A percentile compares a stretch with the other conserved stretches of the same genome.
These are phyloP conservation scores for Zygosaccharomyces rouxii DNA, from an alignment of 805 yeast species.

Conservation along the genomic window DNA sequence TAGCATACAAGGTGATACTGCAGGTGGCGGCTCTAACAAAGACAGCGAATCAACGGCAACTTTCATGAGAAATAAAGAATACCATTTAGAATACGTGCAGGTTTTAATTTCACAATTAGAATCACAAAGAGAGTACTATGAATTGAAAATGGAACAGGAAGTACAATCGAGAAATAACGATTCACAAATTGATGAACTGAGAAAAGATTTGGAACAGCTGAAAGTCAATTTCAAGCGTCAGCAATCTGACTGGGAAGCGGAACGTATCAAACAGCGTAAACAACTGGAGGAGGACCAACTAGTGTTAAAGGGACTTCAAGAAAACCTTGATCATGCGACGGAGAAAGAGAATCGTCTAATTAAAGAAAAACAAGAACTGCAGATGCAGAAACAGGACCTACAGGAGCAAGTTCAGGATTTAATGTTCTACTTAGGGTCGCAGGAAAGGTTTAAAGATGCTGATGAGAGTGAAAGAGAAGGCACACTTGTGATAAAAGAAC, in stretches of 20 bases:
- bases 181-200: conserved; percentile 12
- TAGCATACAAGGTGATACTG: conserved; percentile 8
- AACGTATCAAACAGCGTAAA: conserved; percentile 18
- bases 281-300: conserved; percentile 31
- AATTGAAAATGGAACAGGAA: conserved; percentile 42
- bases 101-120: conserved; percentile 75
- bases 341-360: conserved; percentile 39
- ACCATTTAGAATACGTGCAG: conserved; percentile 77
- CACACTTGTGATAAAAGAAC: conserved; percentile 43
- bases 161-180: conserved; percentile 23
- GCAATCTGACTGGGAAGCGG: conserved; percentile 16
- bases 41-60: conserved; percentile 16
- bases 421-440: conserved; percentile 75
- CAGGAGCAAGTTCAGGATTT: conserved; percentile 66
- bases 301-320: conserved; percentile 45
- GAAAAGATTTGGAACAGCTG: conserved; percentile 22
- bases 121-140: conserved; percentile 81
- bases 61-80: conserved; percentile 45
- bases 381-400: conserved; percentile 44
- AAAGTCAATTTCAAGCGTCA: conserved; percentile 15
- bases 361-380: conserved; percentile 33
- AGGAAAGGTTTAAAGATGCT: conserved; percentile 66
- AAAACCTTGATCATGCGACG: conserved; percentile 40
- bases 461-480: conserved; percentile 73
- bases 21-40: conserved; percentile 8